Evolutionary conservation across 163 green algal species (phyloP).

Genomic region (Prototheca wickerhamii): DNA sequence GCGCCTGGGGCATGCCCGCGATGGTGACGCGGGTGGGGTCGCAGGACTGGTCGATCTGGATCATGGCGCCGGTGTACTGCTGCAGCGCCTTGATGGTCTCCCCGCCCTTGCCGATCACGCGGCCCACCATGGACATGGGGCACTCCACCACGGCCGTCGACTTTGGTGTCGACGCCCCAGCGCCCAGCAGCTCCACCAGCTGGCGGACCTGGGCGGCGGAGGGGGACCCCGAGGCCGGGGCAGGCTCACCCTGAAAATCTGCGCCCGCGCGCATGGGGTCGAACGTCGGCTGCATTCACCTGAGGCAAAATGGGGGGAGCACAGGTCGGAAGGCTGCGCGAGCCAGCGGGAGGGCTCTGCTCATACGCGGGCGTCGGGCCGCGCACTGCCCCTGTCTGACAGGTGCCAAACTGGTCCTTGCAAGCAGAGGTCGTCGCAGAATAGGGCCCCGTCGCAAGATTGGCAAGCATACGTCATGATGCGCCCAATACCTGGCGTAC

Average conservation of each 20-base stretch:
- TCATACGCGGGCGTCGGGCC: too few relatives aligned
- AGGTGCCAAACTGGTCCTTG: too few relatives aligned
- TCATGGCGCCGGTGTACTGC: conserved; percentile 40
- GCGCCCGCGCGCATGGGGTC: background rate
- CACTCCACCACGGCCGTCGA: conserved; percentile 43
- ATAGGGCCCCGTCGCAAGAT: too few relatives aligned
- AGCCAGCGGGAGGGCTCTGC: too few relatives aligned
- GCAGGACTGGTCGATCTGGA: conserved; percentile 53
- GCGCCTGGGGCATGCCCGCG: conserved; percentile 27
- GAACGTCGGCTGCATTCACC: background rate
- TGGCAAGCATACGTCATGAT: too few relatives aligned
- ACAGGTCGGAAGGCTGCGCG: too few relatives aligned
- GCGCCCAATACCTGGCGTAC: too few relatives aligned
- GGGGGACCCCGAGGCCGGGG: conserved; percentile 5
- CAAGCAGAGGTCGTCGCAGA: too few relatives aligned
- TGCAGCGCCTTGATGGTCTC: conserved; percentile 57
- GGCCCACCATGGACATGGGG: conserved; percentile 43
- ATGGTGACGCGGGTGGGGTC: conserved; percentile 49
- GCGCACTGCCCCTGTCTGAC: too few relatives aligned
- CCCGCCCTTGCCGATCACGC: conserved; percentile 50
- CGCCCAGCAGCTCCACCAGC: conserved; percentile 25
- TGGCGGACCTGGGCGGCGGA: conserved; percentile 19
- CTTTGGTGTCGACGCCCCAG: conserved; percentile 18
- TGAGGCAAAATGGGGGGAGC: too few relatives aligned
- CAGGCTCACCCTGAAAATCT: background rate